These are phyloP conservation scores for Pythium rhizo-oryzae DNA, from an alignment of 352 stramenopile genomes.

Conservation along the genomic window DNA sequence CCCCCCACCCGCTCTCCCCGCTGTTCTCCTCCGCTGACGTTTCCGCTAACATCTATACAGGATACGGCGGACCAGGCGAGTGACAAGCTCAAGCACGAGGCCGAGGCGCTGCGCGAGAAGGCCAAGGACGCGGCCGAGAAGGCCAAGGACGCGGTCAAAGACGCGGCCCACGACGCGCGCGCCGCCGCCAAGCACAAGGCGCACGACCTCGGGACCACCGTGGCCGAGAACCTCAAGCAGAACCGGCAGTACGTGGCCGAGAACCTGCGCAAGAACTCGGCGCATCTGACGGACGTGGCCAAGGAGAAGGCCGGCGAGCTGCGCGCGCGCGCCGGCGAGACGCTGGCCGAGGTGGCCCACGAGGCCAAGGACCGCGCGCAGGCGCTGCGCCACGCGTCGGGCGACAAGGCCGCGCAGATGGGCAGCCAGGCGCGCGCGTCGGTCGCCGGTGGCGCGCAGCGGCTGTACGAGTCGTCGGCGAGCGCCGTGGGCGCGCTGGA, in stretches of 20 bases:
- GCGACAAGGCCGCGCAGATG: slow-evolving; percentile 3
- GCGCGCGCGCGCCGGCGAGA: slow-evolving; percentile 34
- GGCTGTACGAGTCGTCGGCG: slow-evolving; percentile 52
- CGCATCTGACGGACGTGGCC: slow-evolving; percentile 38
- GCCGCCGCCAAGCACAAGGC: slow-evolving; percentile 32
- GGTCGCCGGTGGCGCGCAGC: slow-evolving; percentile 44
- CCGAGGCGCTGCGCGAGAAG: slow-evolving; percentile 28
- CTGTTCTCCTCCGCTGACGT: background rate
- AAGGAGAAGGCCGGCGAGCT: slow-evolving; percentile 37
- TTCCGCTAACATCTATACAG: too few species aligned
- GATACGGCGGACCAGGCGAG: slow-evolving; percentile 10
- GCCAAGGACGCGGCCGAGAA: slow-evolving; percentile 21
- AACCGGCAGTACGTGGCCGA: slow-evolving; percentile 46
- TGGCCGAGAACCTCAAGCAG: slow-evolving; percentile 49
- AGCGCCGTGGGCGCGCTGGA: slow-evolving; percentile 57
- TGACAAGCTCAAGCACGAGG: slow-evolving; percentile 28
- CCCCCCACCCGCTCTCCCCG: background rate
- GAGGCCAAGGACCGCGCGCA: slow-evolving; percentile 9
- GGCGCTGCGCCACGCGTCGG: slow-evolving; percentile 1
- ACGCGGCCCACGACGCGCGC: slow-evolving; percentile 32
- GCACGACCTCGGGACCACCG: slow-evolving; percentile 31
- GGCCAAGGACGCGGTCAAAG: slow-evolving; percentile 23
- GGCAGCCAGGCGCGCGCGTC: slow-evolving; percentile 32
- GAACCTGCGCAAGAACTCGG: slow-evolving; percentile 46
- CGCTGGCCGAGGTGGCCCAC: slow-evolving; percentile 6